Conservation (phyloP, 495 filamentous ascomycete genomes). For the Evernia prunastri region DNA sequence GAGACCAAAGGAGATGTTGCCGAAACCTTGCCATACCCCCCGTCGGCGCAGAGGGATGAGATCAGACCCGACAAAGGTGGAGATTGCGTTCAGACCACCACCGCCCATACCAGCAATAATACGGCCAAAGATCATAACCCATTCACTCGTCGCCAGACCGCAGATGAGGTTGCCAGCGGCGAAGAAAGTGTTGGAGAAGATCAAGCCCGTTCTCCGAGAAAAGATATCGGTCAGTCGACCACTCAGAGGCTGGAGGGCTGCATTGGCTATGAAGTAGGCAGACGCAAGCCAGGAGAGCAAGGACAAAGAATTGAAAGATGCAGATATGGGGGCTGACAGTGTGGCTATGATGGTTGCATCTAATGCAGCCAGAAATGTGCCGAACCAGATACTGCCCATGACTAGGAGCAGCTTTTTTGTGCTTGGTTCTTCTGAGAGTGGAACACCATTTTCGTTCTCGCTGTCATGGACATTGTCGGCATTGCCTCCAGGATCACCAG, state of each 20-base stretch:
- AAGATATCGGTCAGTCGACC: constrained; percentile 88
- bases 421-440: constrained; percentile 35
- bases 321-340: constrained; percentile 76
- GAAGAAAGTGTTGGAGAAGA: constrained; percentile 77
- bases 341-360: constrained; percentile 82
- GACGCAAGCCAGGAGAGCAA: constrained; percentile 86
- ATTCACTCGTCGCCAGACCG: constrained; percentile 64
- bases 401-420: constrained; percentile 41
- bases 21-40: constrained; percentile 79
- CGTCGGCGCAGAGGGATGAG: constrained; percentile 74
- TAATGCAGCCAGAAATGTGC: constrained; percentile 77
- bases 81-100: constrained; percentile 74
- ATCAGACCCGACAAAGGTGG: constrained; percentile 75
- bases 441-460: constrained; percentile 25
- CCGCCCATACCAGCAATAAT: constrained; percentile 82
- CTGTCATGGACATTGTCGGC: constrained; percentile 14
- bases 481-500: not conserved
- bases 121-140: constrained; percentile 69
- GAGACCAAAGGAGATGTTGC: constrained; percentile 67
- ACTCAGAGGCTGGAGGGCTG: constrained; percentile 76
- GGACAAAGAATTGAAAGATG: constrained; percentile 75
- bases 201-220: constrained; percentile 65
- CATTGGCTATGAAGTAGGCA: constrained; percentile 85
- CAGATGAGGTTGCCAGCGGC: constrained; percentile 78
- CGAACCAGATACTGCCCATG: constrained; percentile 56